Percentiles rank a stretch among this genome's conserved stretches.
Evolutionary conservation across 306 rosid genomes (phyloP).

Genomic region (apple (Malus domestica)): DNA sequence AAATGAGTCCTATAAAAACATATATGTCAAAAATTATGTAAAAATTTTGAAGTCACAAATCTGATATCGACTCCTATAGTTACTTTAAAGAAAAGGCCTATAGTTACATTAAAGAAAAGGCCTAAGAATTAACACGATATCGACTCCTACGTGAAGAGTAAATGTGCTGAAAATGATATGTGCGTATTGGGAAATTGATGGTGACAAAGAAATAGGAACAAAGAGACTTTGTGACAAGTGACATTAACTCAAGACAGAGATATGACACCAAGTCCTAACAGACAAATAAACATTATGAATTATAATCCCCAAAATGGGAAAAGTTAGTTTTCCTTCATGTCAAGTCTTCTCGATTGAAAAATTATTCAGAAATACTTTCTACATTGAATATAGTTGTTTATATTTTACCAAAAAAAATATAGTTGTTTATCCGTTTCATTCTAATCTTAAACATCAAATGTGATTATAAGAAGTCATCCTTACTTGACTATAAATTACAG

Average conservation of each 20-base stretch:
- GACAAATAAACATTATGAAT: background rate
- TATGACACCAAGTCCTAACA: background rate
- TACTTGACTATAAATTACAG: too few relatives aligned
- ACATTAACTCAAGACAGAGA: background rate
- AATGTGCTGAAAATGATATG: background rate
- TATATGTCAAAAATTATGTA: too few relatives aligned
- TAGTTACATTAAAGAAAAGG: background rate
- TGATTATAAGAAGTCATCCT: too few relatives aligned
- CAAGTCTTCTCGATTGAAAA: too few relatives aligned
- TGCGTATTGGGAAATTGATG: background rate
- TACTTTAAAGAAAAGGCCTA: background rate
- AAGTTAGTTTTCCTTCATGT: too few relatives aligned
- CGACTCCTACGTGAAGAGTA: background rate
- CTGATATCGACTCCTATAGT: background rate
- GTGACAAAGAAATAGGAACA: background rate
- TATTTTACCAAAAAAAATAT: too few relatives aligned
- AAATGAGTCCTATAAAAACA: fast-evolving
- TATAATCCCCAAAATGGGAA: background rate
- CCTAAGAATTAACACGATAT: background rate
- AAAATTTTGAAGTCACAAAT: too few relatives aligned
- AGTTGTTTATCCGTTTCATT: too few relatives aligned
- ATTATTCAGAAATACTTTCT: background rate
- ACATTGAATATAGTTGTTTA: too few relatives aligned
- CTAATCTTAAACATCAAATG: too few relatives aligned
- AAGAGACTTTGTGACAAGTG: background rate